Base-by-base conservation (phyloP, 345 rosid genomes). In the Ricinus communis region DNA sequence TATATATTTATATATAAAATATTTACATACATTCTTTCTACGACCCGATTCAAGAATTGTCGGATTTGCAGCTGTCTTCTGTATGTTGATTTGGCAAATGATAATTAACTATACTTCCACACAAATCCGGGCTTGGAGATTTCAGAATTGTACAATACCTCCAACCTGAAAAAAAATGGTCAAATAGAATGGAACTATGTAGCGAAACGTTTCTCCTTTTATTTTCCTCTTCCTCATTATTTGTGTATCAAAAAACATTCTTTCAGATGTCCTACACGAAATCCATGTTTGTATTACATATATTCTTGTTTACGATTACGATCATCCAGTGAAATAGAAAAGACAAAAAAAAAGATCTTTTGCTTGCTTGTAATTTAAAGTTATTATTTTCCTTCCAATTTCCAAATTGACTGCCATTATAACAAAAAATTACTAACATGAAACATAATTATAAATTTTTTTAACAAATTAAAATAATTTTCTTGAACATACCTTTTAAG, bases 121-220 rank as follows among this genome's bases (percentile, higher is more conserved):
- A 52, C 40, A 66, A 75, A 50, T 36, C 16, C 60, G 65, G 27
- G 65, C 52, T 43, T 47, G 45, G 78, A 54, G 69, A 67, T 72
- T 45, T 21, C 57, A 27, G 46, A 43, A 64, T 33, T 64, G 62
- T 71, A 63, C 58, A 62, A 71, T 57, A 27, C 24, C 68, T 66
- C 61, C 45, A 46, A 50, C 64, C 63, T 46, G 66, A 27, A 74
- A 74, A 69, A 71, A 74, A 69, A 71, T 78, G 59, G 62, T 65
- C 71, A 24, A 33, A 28, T 13, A 38, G 33, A 68, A 59, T 50
- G 52, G 51, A 25, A 72, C 60, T 43, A 61, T 70, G 46, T 71
- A 46, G 70, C 68, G 45, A 63, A 47, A 69, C 22, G 41, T 27
- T n/a, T 50, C 25, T 52, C 25, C 50, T 33, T n/a, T n/a, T 46